phyloP scores from a whole-genome alignment of 352 stramenopile genomes.

The Pythium folliculosum region DNA sequence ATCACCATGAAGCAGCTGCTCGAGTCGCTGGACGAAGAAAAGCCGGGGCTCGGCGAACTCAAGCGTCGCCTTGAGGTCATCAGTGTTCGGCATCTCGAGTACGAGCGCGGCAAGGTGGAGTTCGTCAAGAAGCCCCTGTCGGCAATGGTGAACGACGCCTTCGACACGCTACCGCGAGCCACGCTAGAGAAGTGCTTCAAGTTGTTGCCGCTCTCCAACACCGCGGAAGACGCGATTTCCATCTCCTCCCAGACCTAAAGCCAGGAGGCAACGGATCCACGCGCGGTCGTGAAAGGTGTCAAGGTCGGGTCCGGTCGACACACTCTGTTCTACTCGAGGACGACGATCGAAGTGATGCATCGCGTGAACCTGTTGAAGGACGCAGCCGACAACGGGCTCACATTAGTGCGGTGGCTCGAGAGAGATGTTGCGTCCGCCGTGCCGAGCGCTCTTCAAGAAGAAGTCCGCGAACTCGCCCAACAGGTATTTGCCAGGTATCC shows the following conservation, averaged over 20 bases:
- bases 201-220: background rate
- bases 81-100: background rate
- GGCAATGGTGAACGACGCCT: background rate
- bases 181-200: slow-evolving; percentile 7
- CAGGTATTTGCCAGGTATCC: slow-evolving; percentile 2
- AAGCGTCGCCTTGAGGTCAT: background rate
- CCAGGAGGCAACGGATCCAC: background rate
- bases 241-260: slow-evolving; percentile 2
- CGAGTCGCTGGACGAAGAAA: no score
- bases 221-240: background rate
- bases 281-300: background rate
- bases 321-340: background rate
- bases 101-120: background rate
- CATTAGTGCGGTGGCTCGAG: background rate
- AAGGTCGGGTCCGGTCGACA: slow-evolving; percentile 1
- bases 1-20: no score
- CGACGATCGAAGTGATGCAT: slow-evolving; percentile 1
- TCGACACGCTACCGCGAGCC: slow-evolving; percentile 1
- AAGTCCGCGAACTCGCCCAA: background rate
- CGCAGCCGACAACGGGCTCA: slow-evolving; percentile 1
- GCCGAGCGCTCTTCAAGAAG: background rate
- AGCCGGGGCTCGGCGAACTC: no score
- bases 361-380: slow-evolving; percentile 6
- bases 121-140: slow-evolving; percentile 1
- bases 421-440: background rate